These are phyloP conservation scores for Berberis thunbergii DNA, from an alignment of 164 flowering plant genomes.

Conservation along the genomic window DNA sequence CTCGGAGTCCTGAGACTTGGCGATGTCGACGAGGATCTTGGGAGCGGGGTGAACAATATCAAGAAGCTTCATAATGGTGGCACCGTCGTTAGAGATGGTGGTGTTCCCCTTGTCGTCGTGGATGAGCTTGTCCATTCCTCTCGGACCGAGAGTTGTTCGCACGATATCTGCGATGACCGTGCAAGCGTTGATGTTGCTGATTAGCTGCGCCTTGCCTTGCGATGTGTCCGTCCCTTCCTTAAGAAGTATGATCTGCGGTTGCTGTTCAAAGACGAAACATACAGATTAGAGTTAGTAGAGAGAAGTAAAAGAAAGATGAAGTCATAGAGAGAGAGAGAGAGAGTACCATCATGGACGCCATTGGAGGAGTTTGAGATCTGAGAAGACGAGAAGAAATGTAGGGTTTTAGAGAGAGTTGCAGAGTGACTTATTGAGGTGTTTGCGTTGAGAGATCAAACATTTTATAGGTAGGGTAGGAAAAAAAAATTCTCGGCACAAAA, in stretches of 20 bases:
- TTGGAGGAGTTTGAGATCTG: constrained; percentile 15
- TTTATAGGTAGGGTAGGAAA: no score
- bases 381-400: not conserved
- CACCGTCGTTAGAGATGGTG: constrained; percentile 97
- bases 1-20: constrained; percentile 99
- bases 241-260: constrained; percentile 90
- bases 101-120: constrained; percentile 92
- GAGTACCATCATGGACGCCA: constrained; percentile 53
- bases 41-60: constrained; percentile 97
- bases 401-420: not conserved
- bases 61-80: constrained; percentile 99
- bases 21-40: constrained; percentile 94
- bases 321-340: not conserved
- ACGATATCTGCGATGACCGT: constrained; percentile 74
- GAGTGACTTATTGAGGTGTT: no score
- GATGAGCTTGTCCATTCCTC: constrained; percentile 98
- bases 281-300: not conserved
- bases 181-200: constrained; percentile 96
- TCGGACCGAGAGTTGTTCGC: constrained; percentile 87
- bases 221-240: constrained; percentile 99
- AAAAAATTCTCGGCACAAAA: no score
- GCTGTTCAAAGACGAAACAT: constrained; percentile 32
- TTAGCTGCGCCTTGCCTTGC: constrained; percentile 88
- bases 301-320: not conserved
- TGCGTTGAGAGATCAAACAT: no score